phyloP scores from a whole-genome alignment of 1,284 basidiomycete species.

The Boletus sp. region DNA sequence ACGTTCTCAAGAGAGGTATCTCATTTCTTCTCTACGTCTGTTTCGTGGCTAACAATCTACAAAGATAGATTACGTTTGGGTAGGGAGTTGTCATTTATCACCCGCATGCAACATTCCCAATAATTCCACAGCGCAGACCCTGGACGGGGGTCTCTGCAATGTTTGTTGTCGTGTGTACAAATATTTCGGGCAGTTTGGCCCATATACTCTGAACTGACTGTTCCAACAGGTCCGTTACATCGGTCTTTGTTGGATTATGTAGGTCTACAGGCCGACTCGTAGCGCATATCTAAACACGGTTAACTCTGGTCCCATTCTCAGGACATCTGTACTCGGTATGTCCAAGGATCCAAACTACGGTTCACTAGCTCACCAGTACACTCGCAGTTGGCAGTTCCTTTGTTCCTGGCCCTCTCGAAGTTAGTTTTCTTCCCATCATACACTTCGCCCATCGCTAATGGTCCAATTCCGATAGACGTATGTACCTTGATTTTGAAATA shows the following conservation, averaged over 20 bases:
- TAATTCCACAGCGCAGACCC: not conserved
- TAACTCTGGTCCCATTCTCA: not conserved
- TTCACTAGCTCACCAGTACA: not conserved
- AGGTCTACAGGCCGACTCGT: not conserved
- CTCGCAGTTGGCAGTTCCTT: not conserved
- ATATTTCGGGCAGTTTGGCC: fast-evolving
- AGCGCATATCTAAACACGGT: too few species aligned
- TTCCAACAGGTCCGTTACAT: constrained; percentile 10
- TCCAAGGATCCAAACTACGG: not conserved
- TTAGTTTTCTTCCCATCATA: not conserved
- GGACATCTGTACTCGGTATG: constrained; percentile 3
- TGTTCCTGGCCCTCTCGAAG: not conserved
- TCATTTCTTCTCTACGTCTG: not conserved
- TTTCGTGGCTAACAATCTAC: not conserved
- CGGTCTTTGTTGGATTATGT: constrained; percentile 14
- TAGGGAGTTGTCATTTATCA: not conserved
- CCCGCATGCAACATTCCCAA: not conserved
- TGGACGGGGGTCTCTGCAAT: constrained; percentile 11
- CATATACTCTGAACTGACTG: not conserved
- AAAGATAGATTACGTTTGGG: constrained; percentile 14
- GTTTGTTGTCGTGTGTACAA: constrained; percentile 4
- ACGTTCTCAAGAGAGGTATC: constrained; percentile 6
- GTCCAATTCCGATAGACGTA: not conserved
- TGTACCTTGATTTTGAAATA: not conserved
- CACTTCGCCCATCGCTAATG: not conserved